Evolutionary conservation across 805 yeast species (phyloP).

Genomic region (Saturnispora quitensis): DNA sequence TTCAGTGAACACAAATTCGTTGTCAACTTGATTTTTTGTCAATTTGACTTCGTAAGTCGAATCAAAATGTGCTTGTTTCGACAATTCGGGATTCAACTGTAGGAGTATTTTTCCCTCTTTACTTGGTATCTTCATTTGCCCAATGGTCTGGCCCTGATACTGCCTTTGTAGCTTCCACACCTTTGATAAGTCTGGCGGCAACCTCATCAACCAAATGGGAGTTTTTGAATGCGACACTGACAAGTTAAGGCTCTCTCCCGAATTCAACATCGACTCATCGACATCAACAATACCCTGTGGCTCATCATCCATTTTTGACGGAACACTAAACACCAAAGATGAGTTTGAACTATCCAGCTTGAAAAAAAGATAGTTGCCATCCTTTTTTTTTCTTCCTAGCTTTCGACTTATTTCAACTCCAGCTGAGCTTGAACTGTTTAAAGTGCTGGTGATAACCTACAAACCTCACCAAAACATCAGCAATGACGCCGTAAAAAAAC

Average conservation of each 20-base stretch:
- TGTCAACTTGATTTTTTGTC: conserved; percentile 70
- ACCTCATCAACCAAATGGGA: conserved; percentile 85
- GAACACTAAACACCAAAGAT: not conserved
- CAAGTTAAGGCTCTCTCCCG: conserved; percentile 66
- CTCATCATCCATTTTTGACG: conserved; percentile 1
- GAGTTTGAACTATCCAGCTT: not conserved
- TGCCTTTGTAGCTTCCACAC: conserved; percentile 61
- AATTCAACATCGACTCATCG: conserved; percentile 29
- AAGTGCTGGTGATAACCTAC: not conserved
- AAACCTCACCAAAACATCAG: not conserved
- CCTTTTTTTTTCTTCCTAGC: not conserved
- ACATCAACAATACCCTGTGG: conserved; percentile 30
- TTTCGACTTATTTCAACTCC: not conserved
- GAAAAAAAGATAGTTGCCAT: not conserved
- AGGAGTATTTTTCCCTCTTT: conserved; percentile 39
- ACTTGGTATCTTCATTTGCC: conserved; percentile 61
- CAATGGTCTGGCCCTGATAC: conserved; percentile 66
- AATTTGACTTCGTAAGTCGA: conserved; percentile 75
- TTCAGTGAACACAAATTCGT: conserved; percentile 83
- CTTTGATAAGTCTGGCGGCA: conserved; percentile 81
- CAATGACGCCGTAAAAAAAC: not conserved
- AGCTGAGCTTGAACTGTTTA: not conserved
- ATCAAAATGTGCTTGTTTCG: conserved; percentile 54
- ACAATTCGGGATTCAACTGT: conserved; percentile 41
- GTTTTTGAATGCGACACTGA: conserved; percentile 52